These are phyloP conservation scores for Cardamine chenopodiifolia DNA, from an alignment of 345 rosid species.

Conservation along the genomic window DNA sequence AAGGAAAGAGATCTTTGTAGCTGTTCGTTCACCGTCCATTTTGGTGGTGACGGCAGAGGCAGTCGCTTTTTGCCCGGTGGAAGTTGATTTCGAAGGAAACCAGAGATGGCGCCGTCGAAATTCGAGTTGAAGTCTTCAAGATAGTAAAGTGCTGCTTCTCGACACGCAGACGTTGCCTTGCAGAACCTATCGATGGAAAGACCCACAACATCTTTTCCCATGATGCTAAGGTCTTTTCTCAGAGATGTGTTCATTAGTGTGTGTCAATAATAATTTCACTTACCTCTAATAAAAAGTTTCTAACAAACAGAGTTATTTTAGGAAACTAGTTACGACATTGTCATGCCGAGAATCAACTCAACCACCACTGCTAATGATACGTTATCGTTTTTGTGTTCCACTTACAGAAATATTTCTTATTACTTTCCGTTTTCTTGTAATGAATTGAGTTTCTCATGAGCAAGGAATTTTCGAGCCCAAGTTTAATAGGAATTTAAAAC, in stretches of 20 bases:
- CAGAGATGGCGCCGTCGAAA: slow-evolving; percentile 17
- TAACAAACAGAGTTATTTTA: neutral
- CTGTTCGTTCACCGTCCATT: neutral
- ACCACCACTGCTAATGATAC: neutral
- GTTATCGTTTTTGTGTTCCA: neutral
- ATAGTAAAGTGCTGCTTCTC: slow-evolving; percentile 14
- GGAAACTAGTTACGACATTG: neutral
- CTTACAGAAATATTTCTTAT: neutral
- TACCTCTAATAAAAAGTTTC: neutral
- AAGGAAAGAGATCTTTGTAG: neutral
- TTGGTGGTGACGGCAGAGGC: neutral
- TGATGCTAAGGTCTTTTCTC: neutral
- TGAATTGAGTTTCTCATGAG: neutral
- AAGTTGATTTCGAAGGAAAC: slow-evolving; percentile 2
- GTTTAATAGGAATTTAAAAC: too few relatives aligned
- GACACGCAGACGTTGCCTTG: slow-evolving; percentile 1
- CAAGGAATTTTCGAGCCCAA: too few relatives aligned
- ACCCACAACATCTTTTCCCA: neutral
- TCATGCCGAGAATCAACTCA: neutral
- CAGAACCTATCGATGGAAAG: neutral
- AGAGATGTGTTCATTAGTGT: neutral
- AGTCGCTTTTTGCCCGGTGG: neutral
- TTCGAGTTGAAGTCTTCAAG: slow-evolving; percentile 24
- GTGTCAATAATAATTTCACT: neutral
- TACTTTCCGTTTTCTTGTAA: neutral